Base-by-base conservation (phyloP, 495 filamentous ascomycete species). In the Gamarada debralockiae region DNA sequence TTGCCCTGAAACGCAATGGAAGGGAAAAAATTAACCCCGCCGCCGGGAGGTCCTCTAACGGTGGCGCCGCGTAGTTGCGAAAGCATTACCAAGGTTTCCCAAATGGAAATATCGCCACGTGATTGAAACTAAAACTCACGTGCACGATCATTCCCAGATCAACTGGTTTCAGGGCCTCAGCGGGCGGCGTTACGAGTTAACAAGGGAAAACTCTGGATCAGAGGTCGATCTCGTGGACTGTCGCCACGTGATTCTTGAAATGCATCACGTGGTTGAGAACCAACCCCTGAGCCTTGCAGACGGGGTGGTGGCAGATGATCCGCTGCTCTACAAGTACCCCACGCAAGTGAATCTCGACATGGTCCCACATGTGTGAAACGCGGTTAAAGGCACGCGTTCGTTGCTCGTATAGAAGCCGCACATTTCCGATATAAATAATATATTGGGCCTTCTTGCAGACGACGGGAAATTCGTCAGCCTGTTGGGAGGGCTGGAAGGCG, bases 231-330 rank as follows among this genome's bases (percentile, higher is more conserved):
- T 54, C 50, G 45, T 55, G 52, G 38, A 50, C 38, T 7, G 21
- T 55, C n/a, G 52, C 57, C 47, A 57, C 55, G 48, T 64, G 61
- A 52, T 61, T 64, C 53, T 64, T 66, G 53, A 66, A 61, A 46
- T 31, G 38, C 52, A 47, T 52, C 13, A 60, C 42, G 42, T 44
- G 39, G 18, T 48, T 27, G 39, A 64, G 50, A 37, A 57, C 43
- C 17, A 57, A 46, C 34, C 47, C 59, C 48, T 55, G 50, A 39
- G 52, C 42, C 49, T 62, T 62, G 45, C 60, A 65, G 18, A 46
- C 39, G 41, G 60, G 60, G 49, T 62, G 56, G 17, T 49, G 46
- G 44, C 60, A 65, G 39, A 50, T 33, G 24, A 48, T 33, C 48
- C 21, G 41, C 54, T 57, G 7, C 23, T 47, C 25, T 33, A 22